These are phyloP conservation scores for Fusarium sp. DNA, from an alignment of 2,329 filamentous ascomycete genomes.

Conservation along the genomic window DNA sequence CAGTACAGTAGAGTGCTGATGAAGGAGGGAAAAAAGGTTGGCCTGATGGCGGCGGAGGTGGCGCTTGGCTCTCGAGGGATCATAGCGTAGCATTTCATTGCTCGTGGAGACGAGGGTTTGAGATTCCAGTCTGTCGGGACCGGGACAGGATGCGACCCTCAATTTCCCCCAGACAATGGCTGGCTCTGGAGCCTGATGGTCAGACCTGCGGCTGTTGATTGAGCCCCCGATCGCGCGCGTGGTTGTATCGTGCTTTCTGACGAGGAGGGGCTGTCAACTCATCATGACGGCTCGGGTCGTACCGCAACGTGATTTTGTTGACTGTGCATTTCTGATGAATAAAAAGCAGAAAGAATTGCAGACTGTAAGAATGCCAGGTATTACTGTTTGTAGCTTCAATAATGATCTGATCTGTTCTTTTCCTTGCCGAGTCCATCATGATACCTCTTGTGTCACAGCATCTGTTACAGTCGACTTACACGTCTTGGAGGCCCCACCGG, in stretches of 20 bases:
- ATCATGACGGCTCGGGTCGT: conserved; percentile 4
- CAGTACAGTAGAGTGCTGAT: background rate
- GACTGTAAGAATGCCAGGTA: too few relatives aligned
- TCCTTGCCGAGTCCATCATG: too few relatives aligned
- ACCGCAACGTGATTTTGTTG: background rate
- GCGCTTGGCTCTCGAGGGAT: conserved; percentile 11
- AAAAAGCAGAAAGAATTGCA: background rate
- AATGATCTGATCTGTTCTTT: too few relatives aligned
- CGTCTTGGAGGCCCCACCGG: too few relatives aligned
- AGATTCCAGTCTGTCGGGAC: background rate
- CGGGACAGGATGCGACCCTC: background rate
- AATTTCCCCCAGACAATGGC: background rate
- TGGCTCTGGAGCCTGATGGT: background rate
- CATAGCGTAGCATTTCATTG: background rate
- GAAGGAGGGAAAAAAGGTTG: background rate
- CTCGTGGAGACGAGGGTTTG: background rate
- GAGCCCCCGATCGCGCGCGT: background rate
- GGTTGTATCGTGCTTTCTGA: background rate
- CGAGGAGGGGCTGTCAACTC: background rate
- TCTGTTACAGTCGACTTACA: too few relatives aligned
- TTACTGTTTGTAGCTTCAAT: too few relatives aligned
- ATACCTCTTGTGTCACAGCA: too few relatives aligned
- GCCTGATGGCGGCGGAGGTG: conserved; percentile 14
- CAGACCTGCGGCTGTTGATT: background rate
- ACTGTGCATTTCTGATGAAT: background rate